Conservation (phyloP, 2,329 filamentous ascomycete genomes). For the Colletotrichum navitas region DNA sequence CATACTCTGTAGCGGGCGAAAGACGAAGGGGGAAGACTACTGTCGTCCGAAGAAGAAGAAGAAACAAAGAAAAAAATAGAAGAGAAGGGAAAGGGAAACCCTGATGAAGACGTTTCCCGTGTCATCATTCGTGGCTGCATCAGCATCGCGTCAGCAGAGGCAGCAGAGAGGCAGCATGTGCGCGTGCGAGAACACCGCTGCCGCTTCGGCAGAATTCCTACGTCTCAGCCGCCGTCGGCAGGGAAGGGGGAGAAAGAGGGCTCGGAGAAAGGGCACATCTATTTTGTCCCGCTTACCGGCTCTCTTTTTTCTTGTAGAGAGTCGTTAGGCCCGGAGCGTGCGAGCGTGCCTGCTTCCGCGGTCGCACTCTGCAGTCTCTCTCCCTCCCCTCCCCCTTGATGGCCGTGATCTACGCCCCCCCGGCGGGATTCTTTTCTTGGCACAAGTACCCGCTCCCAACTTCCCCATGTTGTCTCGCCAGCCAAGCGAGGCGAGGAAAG, state of each 20-base stretch:
- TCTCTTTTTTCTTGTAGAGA: background rate
- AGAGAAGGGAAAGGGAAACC: background rate
- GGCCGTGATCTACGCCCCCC: conserved; percentile 37
- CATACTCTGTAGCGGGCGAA: background rate
- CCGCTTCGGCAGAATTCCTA: background rate
- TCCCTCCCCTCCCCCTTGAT: background rate
- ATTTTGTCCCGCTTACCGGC: background rate
- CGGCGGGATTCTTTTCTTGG: conserved; percentile 27
- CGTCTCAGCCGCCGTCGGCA: background rate
- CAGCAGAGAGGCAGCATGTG: background rate
- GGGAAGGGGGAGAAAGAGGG: too few relatives aligned
- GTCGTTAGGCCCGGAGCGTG: background rate
- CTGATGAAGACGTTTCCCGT: background rate
- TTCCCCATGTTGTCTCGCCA: background rate
- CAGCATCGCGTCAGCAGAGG: background rate
- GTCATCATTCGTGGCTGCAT: conserved; percentile 16
- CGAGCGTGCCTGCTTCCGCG: conserved; percentile 4
- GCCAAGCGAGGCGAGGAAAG: too few relatives aligned
- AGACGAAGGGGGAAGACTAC: background rate
- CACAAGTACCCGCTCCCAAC: background rate
- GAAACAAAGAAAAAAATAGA: background rate
- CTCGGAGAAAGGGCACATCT: too few relatives aligned
- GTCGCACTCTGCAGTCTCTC: conserved; percentile 17
- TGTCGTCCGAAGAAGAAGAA: conserved; percentile 23
- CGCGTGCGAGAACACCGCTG: background rate